Conservation (phyloP, 2,329 filamentous ascomycete species). For the Phialemoniopsis sp. region DNA sequence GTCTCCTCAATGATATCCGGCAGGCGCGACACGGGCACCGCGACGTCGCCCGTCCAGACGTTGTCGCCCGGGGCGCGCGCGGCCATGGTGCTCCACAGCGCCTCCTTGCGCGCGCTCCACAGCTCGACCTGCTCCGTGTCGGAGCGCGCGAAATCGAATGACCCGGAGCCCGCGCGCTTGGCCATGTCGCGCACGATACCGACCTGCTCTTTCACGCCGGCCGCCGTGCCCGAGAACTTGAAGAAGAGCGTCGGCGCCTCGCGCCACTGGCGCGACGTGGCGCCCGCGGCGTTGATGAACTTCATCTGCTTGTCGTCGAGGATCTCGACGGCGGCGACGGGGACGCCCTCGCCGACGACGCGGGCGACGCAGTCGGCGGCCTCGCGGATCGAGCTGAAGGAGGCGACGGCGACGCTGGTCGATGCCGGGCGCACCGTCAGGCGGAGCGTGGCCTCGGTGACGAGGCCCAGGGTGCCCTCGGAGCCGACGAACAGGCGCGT, state of each 20-base stretch:
- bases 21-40: conserved; percentile 72
- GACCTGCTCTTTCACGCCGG: conserved; percentile 75
- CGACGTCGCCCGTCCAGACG: conserved; percentile 84
- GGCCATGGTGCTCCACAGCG: conserved; percentile 75
- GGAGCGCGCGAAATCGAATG: conserved; percentile 73
- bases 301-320: conserved; percentile 88
- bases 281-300: conserved; percentile 61
- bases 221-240: conserved; percentile 72
- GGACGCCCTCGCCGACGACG: conserved; percentile 77
- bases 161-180: conserved; percentile 55
- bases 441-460: conserved; percentile 88
- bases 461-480: conserved; percentile 85
- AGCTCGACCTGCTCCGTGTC: conserved; percentile 70
- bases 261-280: conserved; percentile 63
- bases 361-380: conserved; percentile 76
- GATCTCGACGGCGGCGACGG: conserved; percentile 88
- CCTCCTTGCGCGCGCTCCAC: conserved; percentile 81
- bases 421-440: conserved; percentile 76
- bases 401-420: conserved; percentile 73
- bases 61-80: conserved; percentile 61
- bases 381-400: conserved; percentile 54
- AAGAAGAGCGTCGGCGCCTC: conserved; percentile 78
- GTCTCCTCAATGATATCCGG: conserved; percentile 76
- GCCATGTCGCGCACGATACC: conserved; percentile 61
- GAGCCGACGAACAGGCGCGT: conserved; percentile 86